phyloP scores from a whole-genome alignment of 805 yeast species.

The Grigorovia jiainica region DNA sequence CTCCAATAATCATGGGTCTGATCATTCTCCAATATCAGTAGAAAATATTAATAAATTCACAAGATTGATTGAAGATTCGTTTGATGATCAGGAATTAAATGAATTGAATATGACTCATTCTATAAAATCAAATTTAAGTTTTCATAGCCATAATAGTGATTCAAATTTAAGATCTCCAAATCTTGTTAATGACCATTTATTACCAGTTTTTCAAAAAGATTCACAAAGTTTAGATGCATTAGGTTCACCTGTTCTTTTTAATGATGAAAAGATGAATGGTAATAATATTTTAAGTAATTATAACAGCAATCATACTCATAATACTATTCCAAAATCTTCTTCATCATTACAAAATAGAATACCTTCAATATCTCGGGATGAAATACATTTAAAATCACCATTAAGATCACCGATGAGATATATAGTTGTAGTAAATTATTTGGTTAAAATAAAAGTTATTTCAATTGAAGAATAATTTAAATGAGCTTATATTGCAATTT shows the following conservation, averaged over 20 bases:
- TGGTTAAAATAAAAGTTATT: too few species aligned
- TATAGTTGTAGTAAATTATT: too few species aligned
- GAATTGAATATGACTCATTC: neutral
- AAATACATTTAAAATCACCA: neutral
- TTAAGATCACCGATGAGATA: neutral
- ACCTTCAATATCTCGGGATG: neutral
- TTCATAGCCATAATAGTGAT: neutral
- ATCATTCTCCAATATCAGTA: slow-evolving; percentile 24
- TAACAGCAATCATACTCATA: neutral
- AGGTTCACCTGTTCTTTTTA: slow-evolving; percentile 18
- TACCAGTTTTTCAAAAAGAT: slow-evolving; percentile 1
- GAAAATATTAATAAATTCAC: slow-evolving; percentile 21
- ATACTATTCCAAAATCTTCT: neutral
- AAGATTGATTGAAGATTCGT: slow-evolving; percentile 19
- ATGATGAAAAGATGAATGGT: slow-evolving; percentile 1
- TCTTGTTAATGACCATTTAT: neutral
- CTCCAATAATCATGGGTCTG: slow-evolving; percentile 2
- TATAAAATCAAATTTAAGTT: slow-evolving; percentile 1
- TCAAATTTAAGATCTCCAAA: neutral
- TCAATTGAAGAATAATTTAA: too few species aligned
- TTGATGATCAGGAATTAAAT: slow-evolving; percentile 7
- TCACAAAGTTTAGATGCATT: slow-evolving; percentile 8
- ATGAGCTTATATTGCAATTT: too few species aligned
- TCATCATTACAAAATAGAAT: neutral
- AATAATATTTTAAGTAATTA: neutral